Evolutionary conservation across 106 monocot species (phyloP).

Genomic region (Acorus gramineus): DNA sequence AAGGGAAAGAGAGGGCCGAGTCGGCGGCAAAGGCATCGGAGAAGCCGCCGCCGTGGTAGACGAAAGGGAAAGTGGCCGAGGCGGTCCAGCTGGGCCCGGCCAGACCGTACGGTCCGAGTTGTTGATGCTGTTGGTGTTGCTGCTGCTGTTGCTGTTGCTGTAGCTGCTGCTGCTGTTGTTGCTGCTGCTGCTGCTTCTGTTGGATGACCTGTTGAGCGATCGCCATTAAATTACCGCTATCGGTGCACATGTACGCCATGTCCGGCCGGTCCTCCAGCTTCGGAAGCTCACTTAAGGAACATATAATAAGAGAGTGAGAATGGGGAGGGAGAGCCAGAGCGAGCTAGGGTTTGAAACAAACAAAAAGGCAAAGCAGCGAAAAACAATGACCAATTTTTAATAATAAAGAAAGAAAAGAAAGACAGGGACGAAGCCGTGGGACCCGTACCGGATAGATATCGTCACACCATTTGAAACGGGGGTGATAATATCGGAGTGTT

Average conservation of each 20-base stretch:
- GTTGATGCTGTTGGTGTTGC: conserved; percentile 13
- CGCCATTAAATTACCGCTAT: conserved; percentile 97
- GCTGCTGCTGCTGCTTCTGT: conserved; percentile 70
- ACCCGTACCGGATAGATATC: no score
- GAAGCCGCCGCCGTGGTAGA: conserved; percentile 25
- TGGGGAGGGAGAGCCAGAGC: no score
- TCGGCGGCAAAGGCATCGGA: conserved; percentile 37
- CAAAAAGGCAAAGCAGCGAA: no score
- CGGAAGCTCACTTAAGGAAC: not conserved
- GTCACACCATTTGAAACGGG: no score
- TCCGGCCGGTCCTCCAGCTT: not conserved
- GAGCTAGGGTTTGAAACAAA: no score
- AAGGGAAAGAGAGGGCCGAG: conserved; percentile 9
- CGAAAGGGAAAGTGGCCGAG: conserved; percentile 26
- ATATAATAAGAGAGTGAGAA: no score
- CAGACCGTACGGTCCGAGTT: not conserved
- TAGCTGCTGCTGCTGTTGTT: conserved; percentile 56
- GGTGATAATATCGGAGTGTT: no score
- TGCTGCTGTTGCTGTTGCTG: conserved; percentile 29
- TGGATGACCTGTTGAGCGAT: conserved; percentile 97
- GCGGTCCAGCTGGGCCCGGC: no score
- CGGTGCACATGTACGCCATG: conserved; percentile 91
- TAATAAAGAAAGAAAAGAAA: no score
- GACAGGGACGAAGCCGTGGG: no score
- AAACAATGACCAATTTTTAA: no score